Base-by-base conservation (phyloP, 257 asterid species). In the Anisodus acutangulus region DNA sequence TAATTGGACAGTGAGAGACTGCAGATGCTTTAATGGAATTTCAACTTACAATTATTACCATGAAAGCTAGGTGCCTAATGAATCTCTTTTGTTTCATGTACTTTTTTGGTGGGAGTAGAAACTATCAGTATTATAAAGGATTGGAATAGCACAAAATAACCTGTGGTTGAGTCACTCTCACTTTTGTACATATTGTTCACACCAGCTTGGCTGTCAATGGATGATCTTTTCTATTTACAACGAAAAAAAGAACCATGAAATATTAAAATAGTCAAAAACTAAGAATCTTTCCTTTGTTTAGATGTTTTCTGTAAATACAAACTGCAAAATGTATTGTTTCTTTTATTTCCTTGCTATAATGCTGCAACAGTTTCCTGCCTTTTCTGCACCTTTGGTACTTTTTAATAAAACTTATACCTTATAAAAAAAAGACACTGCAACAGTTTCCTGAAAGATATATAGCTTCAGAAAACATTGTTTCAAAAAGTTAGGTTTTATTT, bases 121-220 rank as follows among this genome's bases (percentile, higher is more conserved):
- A 45, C n/a, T 71, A 51, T 26, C 63, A 76, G 63, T 51, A 76
- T 76, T 31, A 22, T 51, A 76, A 8, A 7, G 19, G 68, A 51
- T 26, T 53, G 22, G 47, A 47, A 78, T 53, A 78, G 81, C 8
- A 12, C 3, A 53, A 78, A 31, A 53, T 76, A 47, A 26, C 39
- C 26, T 76, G 9, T 53, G 81, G 64, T 53, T 53, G 8, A 76
- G 81, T 31, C 64, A 17, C 15, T 76, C 63, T 12, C 64, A 26
- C 47, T 78, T 10, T 74, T 49, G 59, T 22, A 22, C 81, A 49
- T 10, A 74, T 49, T 4, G 4, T 22, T 53, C 60, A 6, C 19
- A 49, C 81, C 81, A 74, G 45, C 81, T 74, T 49, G 62, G 45
- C 45, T 74, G 45, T 49, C 62, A 74, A 49, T 11, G 81, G 16